Percentiles rank a stretch among this genome's conserved stretches.
Evolutionary conservation across 2,329 filamentous ascomycete species (phyloP).

Genomic region (Fusarium coicis): DNA sequence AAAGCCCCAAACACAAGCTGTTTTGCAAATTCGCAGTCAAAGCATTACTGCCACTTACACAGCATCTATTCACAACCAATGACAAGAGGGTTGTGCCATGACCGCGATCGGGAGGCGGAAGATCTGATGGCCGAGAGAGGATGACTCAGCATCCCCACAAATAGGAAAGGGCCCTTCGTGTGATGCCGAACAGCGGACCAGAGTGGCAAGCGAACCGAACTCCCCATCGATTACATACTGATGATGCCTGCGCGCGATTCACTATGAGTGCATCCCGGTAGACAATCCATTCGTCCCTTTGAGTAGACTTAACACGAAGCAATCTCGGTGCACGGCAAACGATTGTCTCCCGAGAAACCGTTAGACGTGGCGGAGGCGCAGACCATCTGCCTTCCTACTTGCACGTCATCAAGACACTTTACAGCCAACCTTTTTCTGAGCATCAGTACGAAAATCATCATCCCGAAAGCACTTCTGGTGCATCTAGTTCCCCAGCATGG

Average conservation of each 20-base stretch:
- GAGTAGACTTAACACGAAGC: slow-evolving; percentile 15
- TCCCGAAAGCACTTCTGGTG: slow-evolving; percentile 16
- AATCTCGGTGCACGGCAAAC: slow-evolving; percentile 10
- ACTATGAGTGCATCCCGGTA: slow-evolving; percentile 45
- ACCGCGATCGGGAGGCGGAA: slow-evolving; percentile 31
- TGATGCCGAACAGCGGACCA: slow-evolving; percentile 45
- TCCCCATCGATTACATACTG: slow-evolving; percentile 30
- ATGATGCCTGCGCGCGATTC: slow-evolving; percentile 41
- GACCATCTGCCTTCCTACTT: slow-evolving; percentile 14
- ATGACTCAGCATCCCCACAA: slow-evolving; percentile 42
- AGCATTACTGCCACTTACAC: not conserved
- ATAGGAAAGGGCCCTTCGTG: slow-evolving; percentile 42
- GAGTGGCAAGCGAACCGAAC: slow-evolving; percentile 44
- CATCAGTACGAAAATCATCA: slow-evolving; percentile 15
- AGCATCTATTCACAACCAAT: slow-evolving; percentile 5
- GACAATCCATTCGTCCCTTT: slow-evolving; percentile 24
- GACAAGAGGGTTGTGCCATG: not conserved
- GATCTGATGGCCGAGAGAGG: slow-evolving; percentile 30
- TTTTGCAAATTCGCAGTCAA: not conserved
- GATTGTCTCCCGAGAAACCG: slow-evolving; percentile 1
- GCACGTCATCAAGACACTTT: slow-evolving; percentile 38
- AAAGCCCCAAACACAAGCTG: not conserved
- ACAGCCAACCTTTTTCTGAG: slow-evolving; percentile 18
- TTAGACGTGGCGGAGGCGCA: slow-evolving; percentile 18
- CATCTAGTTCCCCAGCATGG: slow-evolving; percentile 34